A percentile compares a stretch with the other conserved stretches of the same genome.
These are phyloP conservation scores for Ceratobasidium sp. DNA, from an alignment of 1,284 basidiomycete species.

Conservation along the genomic window DNA sequence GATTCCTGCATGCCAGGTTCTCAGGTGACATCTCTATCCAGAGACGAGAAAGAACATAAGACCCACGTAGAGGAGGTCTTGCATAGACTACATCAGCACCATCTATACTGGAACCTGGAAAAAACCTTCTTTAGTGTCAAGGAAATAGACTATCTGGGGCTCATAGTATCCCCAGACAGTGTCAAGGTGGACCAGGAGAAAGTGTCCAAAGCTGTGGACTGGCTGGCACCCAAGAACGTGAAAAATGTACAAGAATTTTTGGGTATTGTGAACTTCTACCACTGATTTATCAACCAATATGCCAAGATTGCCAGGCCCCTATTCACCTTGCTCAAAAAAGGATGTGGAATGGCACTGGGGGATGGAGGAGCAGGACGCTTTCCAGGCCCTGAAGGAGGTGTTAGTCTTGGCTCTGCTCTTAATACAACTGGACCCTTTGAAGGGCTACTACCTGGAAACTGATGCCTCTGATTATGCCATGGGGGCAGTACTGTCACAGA, in stretches of 20 bases:
- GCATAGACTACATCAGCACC: constrained; percentile 41
- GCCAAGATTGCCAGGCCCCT: too few relatives aligned
- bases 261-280: too few relatives aligned
- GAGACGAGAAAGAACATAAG: constrained; percentile 53
- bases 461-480: constrained; percentile 33
- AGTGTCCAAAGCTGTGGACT: constrained; percentile 47
- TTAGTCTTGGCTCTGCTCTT: not conserved
- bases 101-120: constrained; percentile 44
- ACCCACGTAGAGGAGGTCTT: constrained; percentile 48
- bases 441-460: constrained; percentile 22
- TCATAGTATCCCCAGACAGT: constrained; percentile 43
- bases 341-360: not conserved
- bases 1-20: too few relatives aligned
- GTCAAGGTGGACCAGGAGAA: constrained; percentile 49
- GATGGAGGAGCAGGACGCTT: not conserved
- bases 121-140: constrained; percentile 49
- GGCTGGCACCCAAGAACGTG: constrained; percentile 48
- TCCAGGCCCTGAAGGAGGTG: not conserved
- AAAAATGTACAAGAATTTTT: constrained; percentile 49
- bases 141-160: constrained; percentile 51
- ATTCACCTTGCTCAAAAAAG: constrained; percentile 8
- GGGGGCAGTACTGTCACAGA: constrained; percentile 28
- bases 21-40: too few relatives aligned
- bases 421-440: not conserved
- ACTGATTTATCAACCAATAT: too few relatives aligned